Conservation (phyloP, 1,284 basidiomycete species). For the Coriolopsis trogii region DNA sequence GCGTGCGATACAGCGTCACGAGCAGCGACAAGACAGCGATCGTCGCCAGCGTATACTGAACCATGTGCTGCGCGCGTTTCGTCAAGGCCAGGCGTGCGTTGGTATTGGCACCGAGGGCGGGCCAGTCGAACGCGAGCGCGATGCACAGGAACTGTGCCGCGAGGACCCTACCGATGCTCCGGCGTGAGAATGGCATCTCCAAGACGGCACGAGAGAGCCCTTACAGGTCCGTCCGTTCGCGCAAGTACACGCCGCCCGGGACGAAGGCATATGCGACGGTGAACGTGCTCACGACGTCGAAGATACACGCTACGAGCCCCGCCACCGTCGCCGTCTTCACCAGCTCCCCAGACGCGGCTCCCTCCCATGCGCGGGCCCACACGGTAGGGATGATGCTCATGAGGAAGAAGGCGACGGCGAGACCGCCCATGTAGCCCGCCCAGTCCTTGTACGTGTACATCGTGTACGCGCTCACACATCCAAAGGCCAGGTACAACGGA, state of each 20-base stretch:
- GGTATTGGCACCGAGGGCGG: slow-evolving; percentile 12
- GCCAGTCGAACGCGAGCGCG: slow-evolving; percentile 49
- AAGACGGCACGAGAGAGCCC: slow-evolving; percentile 19
- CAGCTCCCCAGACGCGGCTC: slow-evolving; percentile 32
- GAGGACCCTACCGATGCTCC: slow-evolving; percentile 48
- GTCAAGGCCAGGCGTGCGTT: slow-evolving; percentile 34
- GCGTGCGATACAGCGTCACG: slow-evolving; percentile 52
- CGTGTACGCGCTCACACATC: slow-evolving; percentile 53
- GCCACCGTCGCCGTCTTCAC: slow-evolving; percentile 57
- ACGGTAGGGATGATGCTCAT: slow-evolving; percentile 66
- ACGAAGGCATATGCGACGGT: slow-evolving; percentile 96
- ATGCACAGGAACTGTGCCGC: slow-evolving; percentile 52
- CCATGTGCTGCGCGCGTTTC: slow-evolving; percentile 40
- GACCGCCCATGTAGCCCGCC: slow-evolving; percentile 74
- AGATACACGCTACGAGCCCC: slow-evolving; percentile 64
- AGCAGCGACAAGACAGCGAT: slow-evolving; percentile 55
- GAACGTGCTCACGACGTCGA: slow-evolving; percentile 69
- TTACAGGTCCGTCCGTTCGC: slow-evolving; percentile 81
- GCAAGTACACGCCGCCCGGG: slow-evolving; percentile 77
- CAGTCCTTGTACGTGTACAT: slow-evolving; percentile 73
- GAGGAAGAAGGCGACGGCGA: slow-evolving; percentile 70
- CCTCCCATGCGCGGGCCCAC: slow-evolving; percentile 46
- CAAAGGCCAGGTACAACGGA: slow-evolving; percentile 56
- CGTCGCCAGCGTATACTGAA: slow-evolving; percentile 39
- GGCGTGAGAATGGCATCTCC: neutral